Evolutionary conservation across 73 alveolate species (phyloP).

Genomic region (Paramecium primaurelia): DNA sequence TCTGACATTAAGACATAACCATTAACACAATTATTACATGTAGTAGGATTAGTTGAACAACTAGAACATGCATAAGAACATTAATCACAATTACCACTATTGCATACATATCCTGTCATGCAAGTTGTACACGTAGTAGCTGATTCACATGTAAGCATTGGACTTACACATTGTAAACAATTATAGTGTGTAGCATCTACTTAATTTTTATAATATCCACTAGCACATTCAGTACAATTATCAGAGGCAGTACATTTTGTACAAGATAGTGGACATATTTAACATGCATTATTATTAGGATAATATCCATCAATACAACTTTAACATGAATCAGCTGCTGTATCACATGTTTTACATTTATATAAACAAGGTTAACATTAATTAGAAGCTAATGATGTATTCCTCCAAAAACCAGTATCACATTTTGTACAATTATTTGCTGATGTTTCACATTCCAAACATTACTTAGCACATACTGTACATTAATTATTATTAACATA

Average conservation of each 20-base stretch:
- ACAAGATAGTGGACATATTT: slow-evolving; percentile 1
- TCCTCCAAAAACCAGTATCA: background rate
- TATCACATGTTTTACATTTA: background rate
- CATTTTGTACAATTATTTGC: slow-evolving; percentile 11
- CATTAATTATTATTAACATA: background rate
- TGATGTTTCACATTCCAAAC: slow-evolving; percentile 22
- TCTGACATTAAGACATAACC: background rate
- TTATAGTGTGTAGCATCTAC: background rate
- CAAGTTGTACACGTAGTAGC: background rate
- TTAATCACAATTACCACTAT: background rate
- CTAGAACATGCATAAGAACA: slow-evolving; percentile 26
- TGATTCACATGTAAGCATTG: background rate
- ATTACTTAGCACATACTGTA: background rate
- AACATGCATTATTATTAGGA: background rate
- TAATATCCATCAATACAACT: background rate
- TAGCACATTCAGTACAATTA: background rate
- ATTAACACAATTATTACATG: background rate
- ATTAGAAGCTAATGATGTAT: background rate
- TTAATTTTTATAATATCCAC: background rate
- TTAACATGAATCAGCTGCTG: background rate
- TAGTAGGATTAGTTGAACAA: background rate
- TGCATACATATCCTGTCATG: background rate
- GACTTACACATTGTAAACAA: background rate
- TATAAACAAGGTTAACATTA: background rate
- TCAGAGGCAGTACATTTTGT: background rate